Evolutionary conservation across 2,329 filamentous ascomycete genomes (phyloP), one percentile per base, ranked within the genome.

Genomic region (Mollisiaceae sp.): DNA sequence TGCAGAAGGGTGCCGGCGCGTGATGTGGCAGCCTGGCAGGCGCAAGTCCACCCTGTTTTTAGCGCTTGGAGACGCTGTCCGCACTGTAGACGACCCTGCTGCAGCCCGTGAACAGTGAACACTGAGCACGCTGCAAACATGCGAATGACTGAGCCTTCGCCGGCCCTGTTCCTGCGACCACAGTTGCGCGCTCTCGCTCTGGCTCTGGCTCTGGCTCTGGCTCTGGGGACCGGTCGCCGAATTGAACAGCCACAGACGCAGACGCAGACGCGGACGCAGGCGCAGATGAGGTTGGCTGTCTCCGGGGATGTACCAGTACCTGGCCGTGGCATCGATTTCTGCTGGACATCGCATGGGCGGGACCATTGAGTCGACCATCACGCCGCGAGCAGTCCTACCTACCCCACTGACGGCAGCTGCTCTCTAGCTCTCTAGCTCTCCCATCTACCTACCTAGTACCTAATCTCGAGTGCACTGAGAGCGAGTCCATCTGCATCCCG

Each of bases 31-130:
- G 55, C 32, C 55, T 22, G 55, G 20, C 36, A 57, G 14, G 35
- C 55, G 55, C 55, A 18, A 57, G 24, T 18, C n/a, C 38, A 2
- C 11, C 38, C 11, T 41, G 11, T 39, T 9, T 38, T 57, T 57
- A 15, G 55, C 55, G 55, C 55, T 9, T 57, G 55, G 55, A 57
- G 55, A 57, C 55, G 55, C 55, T 57, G 55, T 24, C 11, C 14
- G 24, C 50, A 54, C 24, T 54, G 50, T 27, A 54, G 18, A 54
- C 50, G 50, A 54, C 50, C 45, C 24, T 27, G 50, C 50, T 54
- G 50, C 50, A 54, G 50, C 50, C 15, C 24, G 50, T 18, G 22
- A 32, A 32, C 27, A 32, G 27, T 6, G 27, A 32, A 32, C 27
- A 32, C 27, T n/a, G 27, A 3, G 3, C 45, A 24, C 45, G n/a